These are phyloP conservation scores for Huiozyma sinensis DNA, from an alignment of 805 yeast species.

Conservation along the genomic window DNA sequence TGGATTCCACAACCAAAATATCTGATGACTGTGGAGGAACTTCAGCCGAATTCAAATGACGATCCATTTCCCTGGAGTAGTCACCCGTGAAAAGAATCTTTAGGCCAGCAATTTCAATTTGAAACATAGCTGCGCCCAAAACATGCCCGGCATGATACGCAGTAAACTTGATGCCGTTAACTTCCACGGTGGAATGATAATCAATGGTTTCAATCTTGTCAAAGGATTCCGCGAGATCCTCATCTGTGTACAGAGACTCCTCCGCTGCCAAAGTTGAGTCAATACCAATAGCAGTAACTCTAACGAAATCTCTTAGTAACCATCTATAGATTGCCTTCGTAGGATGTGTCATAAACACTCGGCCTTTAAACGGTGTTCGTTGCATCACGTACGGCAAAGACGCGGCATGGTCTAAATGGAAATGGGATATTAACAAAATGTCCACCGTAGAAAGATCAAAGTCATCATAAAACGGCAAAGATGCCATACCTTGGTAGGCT, in stretches of 20 bases:
- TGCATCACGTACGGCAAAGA: conserved; percentile 97
- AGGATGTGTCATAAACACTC: conserved; percentile 98
- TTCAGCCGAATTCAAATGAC: conserved; percentile 93
- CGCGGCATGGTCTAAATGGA: conserved; percentile 97
- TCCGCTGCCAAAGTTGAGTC: conserved; percentile 29
- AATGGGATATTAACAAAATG: conserved; percentile 79
- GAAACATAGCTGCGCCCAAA: conserved; percentile 95
- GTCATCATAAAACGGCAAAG: conserved; percentile 92
- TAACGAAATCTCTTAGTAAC: conserved; percentile 87
- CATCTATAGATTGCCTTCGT: conserved; percentile 96
- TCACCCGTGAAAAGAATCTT: conserved; percentile 91
- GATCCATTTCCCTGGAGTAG: conserved; percentile 88
- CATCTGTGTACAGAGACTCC: conserved; percentile 72
- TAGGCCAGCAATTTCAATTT: conserved; percentile 88
- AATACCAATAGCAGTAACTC: conserved; percentile 60
- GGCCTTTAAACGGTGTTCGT: conserved; percentile 85
- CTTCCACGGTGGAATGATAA: conserved; percentile 89
- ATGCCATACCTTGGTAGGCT: conserved; percentile 78
- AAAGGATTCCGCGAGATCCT: conserved; percentile 77
- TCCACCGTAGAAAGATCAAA: conserved; percentile 85
- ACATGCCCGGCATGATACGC: conserved; percentile 99
- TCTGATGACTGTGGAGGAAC: conserved; percentile 84
- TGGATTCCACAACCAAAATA: conserved; percentile 83
- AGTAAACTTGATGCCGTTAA: conserved; percentile 88
- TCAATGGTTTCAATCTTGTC: conserved; percentile 89